These are phyloP conservation scores for Stylosanthes scabra DNA, from an alignment of 331 rosid species.

Conservation along the genomic window DNA sequence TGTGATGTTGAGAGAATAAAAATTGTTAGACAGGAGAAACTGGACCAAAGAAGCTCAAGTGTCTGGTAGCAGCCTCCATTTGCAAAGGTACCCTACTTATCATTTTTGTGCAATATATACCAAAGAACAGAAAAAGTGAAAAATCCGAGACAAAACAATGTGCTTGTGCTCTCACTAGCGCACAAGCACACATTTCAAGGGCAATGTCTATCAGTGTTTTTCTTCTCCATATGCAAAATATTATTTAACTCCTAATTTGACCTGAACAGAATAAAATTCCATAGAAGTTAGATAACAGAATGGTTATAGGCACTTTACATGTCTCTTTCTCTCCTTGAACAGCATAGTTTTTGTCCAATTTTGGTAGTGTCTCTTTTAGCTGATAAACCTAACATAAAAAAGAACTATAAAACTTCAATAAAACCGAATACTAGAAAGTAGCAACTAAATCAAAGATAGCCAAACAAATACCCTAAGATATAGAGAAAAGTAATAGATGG, in stretches of 20 bases:
- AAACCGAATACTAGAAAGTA: conserved; percentile 20
- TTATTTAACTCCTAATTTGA: conserved; percentile 20
- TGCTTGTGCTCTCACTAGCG: background rate
- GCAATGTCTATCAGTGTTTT: conserved; percentile 8
- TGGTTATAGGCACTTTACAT: conserved; percentile 50
- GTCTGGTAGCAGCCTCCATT: background rate
- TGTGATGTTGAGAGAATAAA: background rate
- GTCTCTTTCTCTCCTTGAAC: conserved; percentile 78
- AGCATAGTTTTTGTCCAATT: conserved; percentile 88
- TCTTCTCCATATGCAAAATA: background rate
- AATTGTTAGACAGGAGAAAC: background rate
- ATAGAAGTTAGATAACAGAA: conserved; percentile 1
- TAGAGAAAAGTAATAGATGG: conserved; percentile 5
- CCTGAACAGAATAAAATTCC: conserved; percentile 25
- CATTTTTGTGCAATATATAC: conserved; percentile 14
- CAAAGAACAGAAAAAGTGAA: conserved; percentile 21
- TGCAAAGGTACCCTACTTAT: conserved; percentile 30
- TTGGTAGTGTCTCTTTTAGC: conserved; percentile 71
- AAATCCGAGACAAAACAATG: conserved; percentile 21
- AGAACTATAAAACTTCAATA: conserved; percentile 31
- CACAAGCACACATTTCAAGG: conserved; percentile 21
- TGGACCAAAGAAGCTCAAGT: background rate
- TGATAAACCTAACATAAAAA: conserved; percentile 67
- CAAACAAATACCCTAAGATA: conserved; percentile 25
- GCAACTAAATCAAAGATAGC: conserved; percentile 22